These are phyloP conservation scores for Hypoxylon perforatum DNA, from an alignment of 495 filamentous ascomycete species.

Conservation along the genomic window DNA sequence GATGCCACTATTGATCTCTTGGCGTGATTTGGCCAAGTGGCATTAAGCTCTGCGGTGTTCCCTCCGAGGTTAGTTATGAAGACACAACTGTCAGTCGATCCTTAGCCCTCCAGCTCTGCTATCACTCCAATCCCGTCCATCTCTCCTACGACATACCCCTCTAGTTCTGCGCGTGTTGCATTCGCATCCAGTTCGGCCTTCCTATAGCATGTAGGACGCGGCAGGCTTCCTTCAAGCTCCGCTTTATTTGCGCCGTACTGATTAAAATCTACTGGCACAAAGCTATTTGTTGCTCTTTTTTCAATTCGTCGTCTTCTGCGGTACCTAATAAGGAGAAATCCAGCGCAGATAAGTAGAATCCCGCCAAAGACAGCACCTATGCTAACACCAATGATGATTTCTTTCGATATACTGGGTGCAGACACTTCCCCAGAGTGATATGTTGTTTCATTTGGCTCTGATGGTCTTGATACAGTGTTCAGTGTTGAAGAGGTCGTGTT, in stretches of 20 bases:
- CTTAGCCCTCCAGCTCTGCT: no score
- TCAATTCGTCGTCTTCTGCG: conserved; percentile 2
- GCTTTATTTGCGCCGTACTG: background rate
- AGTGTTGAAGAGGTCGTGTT: background rate
- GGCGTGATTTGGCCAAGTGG: no score
- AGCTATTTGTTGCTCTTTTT: background rate
- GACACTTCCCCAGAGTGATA: background rate
- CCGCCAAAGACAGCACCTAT: background rate
- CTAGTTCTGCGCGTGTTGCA: conserved; percentile 11
- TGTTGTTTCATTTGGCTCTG: background rate
- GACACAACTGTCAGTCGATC: no score
- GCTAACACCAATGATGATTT: conserved; percentile 1
- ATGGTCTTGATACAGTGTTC: background rate
- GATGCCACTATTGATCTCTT: no score
- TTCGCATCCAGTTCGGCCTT: conserved; percentile 16
- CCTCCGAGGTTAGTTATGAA: no score
- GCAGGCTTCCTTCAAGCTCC: conserved; percentile 14
- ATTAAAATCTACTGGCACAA: background rate
- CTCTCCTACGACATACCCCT: background rate
- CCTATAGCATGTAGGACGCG: background rate
- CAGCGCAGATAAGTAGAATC: conserved; percentile 9
- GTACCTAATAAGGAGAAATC: conserved; percentile 5
- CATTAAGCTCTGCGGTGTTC: no score
- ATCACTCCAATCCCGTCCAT: background rate
- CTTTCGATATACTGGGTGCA: background rate